phyloP scores from a whole-genome alignment of 805 yeast genomes.

The Ogataea saltuana region DNA sequence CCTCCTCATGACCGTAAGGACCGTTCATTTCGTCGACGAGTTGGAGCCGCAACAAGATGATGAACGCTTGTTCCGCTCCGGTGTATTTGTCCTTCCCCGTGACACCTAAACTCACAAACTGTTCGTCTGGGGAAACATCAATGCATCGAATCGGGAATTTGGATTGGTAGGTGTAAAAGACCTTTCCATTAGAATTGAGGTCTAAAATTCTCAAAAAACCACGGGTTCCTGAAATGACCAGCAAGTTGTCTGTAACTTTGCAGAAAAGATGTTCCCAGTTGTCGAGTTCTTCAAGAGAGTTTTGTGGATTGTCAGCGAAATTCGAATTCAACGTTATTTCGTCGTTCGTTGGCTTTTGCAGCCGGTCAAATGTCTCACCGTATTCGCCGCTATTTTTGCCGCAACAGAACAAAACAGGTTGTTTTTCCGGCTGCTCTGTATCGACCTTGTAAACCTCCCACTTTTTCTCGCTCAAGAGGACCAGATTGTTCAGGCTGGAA shows the following conservation, averaged over 20 bases:
- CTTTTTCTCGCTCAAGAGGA: constrained; percentile 60
- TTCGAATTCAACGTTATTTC: constrained; percentile 33
- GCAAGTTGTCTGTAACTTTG: constrained; percentile 54
- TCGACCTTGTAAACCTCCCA: constrained; percentile 73
- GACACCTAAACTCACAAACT: constrained; percentile 74
- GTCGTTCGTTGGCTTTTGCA: constrained; percentile 29
- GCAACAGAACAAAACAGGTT: constrained; percentile 62
- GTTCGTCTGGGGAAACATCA: constrained; percentile 65
- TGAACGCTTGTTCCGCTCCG: constrained; percentile 73
- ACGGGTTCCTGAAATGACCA: constrained; percentile 70
- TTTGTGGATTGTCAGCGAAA: constrained; percentile 27
- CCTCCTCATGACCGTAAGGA: background rate
- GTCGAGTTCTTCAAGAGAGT: constrained; percentile 37
- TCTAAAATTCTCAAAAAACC: constrained; percentile 72
- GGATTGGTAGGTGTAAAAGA: constrained; percentile 67
- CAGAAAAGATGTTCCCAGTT: constrained; percentile 65
- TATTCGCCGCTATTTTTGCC: constrained; percentile 72
- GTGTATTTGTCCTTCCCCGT: constrained; percentile 74
- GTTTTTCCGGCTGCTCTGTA: constrained; percentile 40
- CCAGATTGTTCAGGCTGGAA: constrained; percentile 64
- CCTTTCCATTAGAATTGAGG: constrained; percentile 54
- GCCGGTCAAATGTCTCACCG: constrained; percentile 49
- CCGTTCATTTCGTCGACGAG: constrained; percentile 17
- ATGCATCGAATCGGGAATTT: constrained; percentile 79
- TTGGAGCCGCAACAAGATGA: constrained; percentile 49